Conservation (phyloP, 2,329 filamentous ascomycete species). For the Septoria petroselini region DNA sequence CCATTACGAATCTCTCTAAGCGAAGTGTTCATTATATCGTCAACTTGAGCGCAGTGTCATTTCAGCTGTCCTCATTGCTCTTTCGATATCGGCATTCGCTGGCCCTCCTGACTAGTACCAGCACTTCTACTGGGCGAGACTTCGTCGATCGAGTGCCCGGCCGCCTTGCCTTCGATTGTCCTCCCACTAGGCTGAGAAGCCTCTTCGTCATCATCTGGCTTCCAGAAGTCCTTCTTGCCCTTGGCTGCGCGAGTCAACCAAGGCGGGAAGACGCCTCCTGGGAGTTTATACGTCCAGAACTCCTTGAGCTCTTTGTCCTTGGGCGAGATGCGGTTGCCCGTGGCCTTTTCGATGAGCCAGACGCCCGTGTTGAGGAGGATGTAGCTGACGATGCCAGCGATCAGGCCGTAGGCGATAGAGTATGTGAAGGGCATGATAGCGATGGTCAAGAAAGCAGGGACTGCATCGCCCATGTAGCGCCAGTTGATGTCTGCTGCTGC, state of each 20-base stretch:
- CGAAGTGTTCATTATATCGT: not conserved
- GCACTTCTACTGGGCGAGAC: slow-evolving; percentile 4
- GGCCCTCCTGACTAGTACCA: slow-evolving; percentile 3
- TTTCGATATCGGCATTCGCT: not conserved
- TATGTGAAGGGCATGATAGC: slow-evolving; percentile 88
- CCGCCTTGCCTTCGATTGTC: slow-evolving; percentile 8
- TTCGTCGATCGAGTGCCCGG: slow-evolving; percentile 1
- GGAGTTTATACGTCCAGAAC: slow-evolving; percentile 73
- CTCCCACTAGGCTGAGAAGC: not conserved
- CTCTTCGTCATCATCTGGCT: slow-evolving; percentile 33
- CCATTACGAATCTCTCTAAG: too few relatives aligned
- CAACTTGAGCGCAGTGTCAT: slow-evolving; percentile 1
- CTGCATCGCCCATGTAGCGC: slow-evolving; percentile 76
- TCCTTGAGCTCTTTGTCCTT: slow-evolving; percentile 74
- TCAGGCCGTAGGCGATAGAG: slow-evolving; percentile 81
- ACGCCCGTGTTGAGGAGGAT: slow-evolving; percentile 69
- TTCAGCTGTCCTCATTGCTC: slow-evolving; percentile 1
- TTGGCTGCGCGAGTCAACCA: slow-evolving; percentile 64
- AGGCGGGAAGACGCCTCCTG: slow-evolving; percentile 69
- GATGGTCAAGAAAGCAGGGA: slow-evolving; percentile 81
- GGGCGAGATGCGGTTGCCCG: slow-evolving; percentile 68
- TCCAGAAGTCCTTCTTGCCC: slow-evolving; percentile 76
- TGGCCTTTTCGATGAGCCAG: slow-evolving; percentile 64
- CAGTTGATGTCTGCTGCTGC: slow-evolving; percentile 83
- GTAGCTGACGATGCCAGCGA: slow-evolving; percentile 75